Evolutionary conservation across 2,329 filamentous ascomycete species (phyloP), one percentile per base, ranked within the genome.

Genomic region (Colletotrichum spaethianum): DNA sequence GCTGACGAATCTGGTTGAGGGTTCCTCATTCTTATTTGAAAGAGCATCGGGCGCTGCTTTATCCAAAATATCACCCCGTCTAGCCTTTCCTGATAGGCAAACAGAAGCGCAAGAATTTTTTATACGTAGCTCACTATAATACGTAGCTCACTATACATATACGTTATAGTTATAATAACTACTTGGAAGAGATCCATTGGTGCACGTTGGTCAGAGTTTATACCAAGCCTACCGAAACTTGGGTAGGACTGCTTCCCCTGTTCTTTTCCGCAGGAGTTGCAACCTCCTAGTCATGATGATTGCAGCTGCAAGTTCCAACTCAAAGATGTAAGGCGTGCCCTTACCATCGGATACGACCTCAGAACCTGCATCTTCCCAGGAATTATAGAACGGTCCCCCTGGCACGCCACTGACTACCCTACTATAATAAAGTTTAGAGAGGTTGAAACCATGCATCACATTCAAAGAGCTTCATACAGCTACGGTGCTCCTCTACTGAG

Each of bases 381-480:
- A 42, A 23, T 26, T 48, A 12, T 31, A 46, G 7, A 31, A 20
- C 31, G 40, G n/a, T 55, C 16, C 18, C 18, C 20, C 23, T 4
- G 18, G 4, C 4, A 8, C 52, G 14, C 55, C 23, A 26, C n/a
- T 48, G 14, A 26, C 12, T 9, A 31, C 8, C 14, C n/a, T 40
- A 57, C 56, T 61, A 16, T 59, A 50, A 62, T 48, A 70, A 18
- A 61, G 63, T 67, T 67, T 28, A 33, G 18, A 7, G 20, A 14
- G 16, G 26, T 50, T 62, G 40, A 67, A 57, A 55, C 46, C 18
- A 55, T 40, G 23, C 50, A 65, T 66, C 55, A 40, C 9, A 28
- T 52, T 31, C 20, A n/a, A 48, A 8, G 31, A 33, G 31, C 63
- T 6, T 57, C 33, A 26, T 31, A 56, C 9, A 44, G 33, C 20